phyloP scores from a whole-genome alignment of 306 rosid species.

The Spatholobus suberectus region DNA sequence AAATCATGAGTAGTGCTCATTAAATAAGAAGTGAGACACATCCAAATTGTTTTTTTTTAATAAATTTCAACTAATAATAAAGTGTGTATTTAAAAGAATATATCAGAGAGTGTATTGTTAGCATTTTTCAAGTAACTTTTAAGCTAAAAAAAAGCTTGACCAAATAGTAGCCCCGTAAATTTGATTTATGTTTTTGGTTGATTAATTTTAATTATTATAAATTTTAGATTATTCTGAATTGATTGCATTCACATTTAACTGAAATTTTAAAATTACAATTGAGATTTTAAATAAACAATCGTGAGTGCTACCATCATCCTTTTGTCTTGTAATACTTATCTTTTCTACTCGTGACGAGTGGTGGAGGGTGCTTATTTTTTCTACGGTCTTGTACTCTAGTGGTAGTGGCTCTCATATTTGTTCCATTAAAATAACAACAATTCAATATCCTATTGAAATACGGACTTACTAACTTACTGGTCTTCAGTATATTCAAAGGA shows the following conservation, averaged over 20 bases:
- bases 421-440: neutral
- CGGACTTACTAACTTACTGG: neutral
- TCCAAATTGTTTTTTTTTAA: too few relatives aligned
- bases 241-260: neutral
- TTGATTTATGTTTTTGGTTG: neutral
- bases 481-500: neutral
- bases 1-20: too few relatives aligned
- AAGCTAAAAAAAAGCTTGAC: too few relatives aligned
- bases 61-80: too few relatives aligned
- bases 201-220: neutral
- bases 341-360: neutral
- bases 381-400: neutral
- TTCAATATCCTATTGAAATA: neutral
- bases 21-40: too few relatives aligned
- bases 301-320: neutral
- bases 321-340: conserved; percentile 1
- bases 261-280: neutral
- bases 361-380: neutral
- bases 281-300: neutral
- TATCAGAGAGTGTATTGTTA: too few relatives aligned
- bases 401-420: neutral
- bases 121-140: too few relatives aligned
- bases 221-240: neutral
- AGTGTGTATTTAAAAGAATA: too few relatives aligned
- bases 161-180: too few relatives aligned